These are phyloP conservation scores for Coniochaeta sp. DNA, from an alignment of 2,329 filamentous ascomycete species.

Conservation along the genomic window DNA sequence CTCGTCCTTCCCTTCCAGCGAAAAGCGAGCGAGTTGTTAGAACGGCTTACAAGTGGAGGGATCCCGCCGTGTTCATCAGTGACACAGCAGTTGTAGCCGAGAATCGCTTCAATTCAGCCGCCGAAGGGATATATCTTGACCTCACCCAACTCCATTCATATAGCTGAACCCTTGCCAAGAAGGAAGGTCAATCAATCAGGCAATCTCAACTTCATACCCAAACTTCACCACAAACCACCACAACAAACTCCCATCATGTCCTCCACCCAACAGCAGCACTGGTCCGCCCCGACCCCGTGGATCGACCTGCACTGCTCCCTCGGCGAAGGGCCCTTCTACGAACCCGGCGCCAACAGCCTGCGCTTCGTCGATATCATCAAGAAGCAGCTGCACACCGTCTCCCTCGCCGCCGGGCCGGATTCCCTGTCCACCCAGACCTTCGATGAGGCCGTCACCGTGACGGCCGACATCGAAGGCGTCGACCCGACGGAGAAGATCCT, in stretches of 20 bases:
- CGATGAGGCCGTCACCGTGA: conserved; percentile 54
- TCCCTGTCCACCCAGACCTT: conserved; percentile 57
- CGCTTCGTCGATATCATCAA: conserved; percentile 81
- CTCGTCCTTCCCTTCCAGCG: not conserved
- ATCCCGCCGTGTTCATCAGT: not conserved
- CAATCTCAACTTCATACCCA: not conserved
- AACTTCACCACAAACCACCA: too few relatives aligned
- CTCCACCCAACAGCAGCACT: conserved; percentile 31
- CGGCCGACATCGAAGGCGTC: conserved; percentile 68
- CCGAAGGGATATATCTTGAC: not conserved
- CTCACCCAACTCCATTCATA: not conserved
- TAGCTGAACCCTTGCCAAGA: not conserved
- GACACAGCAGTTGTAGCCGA: not conserved
- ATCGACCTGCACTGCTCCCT: conserved; percentile 59
- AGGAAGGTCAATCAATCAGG: not conserved
- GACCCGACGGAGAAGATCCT: conserved; percentile 59
- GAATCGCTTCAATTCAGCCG: conserved; percentile 1
- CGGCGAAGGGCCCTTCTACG: conserved; percentile 71
- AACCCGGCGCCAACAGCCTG: conserved; percentile 55
- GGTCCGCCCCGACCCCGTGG: conserved; percentile 46
- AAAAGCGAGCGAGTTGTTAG: not conserved
- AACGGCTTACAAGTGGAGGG: too few relatives aligned
- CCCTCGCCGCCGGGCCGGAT: conserved; percentile 54
- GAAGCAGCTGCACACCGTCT: conserved; percentile 64
- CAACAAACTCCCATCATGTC: conserved; percentile 21